Conservation (phyloP, 306 rosid species). For the Oxytropis ochrocephala region DNA sequence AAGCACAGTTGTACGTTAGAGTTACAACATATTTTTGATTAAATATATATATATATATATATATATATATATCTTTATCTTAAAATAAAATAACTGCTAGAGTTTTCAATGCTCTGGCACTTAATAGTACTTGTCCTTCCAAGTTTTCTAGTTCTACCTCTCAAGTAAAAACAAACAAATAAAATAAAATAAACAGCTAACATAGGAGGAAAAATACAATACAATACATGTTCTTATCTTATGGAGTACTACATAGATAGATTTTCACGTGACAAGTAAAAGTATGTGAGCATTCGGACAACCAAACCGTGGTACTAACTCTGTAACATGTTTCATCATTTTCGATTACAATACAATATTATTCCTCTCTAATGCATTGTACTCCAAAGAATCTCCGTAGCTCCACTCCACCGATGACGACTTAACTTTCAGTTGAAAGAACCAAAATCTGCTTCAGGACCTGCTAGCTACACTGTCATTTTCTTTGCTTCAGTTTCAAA, state of each 20-base stretch:
- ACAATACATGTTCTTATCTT: background rate
- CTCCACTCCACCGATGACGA: background rate
- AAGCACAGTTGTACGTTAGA: too few species aligned
- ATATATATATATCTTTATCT: too few species aligned
- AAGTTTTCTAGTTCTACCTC: background rate
- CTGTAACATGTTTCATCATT: constrained; percentile 8
- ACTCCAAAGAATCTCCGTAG: constrained; percentile 5
- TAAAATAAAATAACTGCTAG: background rate
- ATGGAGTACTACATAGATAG: too few species aligned
- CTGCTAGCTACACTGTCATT: background rate
- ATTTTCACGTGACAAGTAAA: background rate
- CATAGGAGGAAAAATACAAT: background rate
- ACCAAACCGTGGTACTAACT: background rate
- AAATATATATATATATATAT: too few species aligned
- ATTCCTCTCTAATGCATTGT: background rate
- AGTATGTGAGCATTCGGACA: background rate
- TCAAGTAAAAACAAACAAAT: background rate
- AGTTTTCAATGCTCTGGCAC: background rate
- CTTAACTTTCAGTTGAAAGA: background rate
- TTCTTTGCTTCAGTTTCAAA: background rate
- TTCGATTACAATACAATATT: constrained; percentile 4
- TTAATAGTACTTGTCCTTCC: background rate
- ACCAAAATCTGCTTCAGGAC: background rate
- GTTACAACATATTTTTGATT: too few species aligned
- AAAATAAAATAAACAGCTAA: background rate